Evolutionary conservation across 1,139 yeast species (phyloP), one percentile per base, ranked within the genome.

Genomic region (Pichia sp.): DNA sequence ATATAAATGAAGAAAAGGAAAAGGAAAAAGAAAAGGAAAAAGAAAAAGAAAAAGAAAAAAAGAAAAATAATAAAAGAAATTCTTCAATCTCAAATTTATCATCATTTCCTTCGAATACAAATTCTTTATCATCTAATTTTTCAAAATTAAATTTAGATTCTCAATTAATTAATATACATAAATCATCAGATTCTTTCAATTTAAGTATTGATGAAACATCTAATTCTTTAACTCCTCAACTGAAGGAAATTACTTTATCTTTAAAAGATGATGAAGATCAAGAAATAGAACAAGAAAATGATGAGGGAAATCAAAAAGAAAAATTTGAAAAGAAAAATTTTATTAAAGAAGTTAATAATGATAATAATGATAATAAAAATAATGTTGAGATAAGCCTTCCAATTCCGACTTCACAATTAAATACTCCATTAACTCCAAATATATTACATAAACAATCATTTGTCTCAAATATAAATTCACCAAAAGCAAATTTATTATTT

Each of bases 1-100:
- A 52, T 12, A 39, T 55, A 28, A 55, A 52, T 34, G 41, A 47
- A 12, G 52, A 50, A 37, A 43, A 45, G 28, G 8, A n/a, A n/a
- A n/a, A n/a, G n/a, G n/a, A n/a, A n/a, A n/a, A n/a, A n/a, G n/a
- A n/a, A n/a, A n/a, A n/a, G n/a, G n/a, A n/a, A n/a, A n/a, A n/a
- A n/a, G n/a, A n/a, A n/a, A n/a, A n/a, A n/a, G n/a, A n/a, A n/a
- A n/a, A n/a, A n/a, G n/a, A n/a, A n/a, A 30, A 25, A 16, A 20
- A 35, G n/a, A 20, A 31, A 28, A 23, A 35, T 1, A 16, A 30
- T 11, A 27, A 20, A 6, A 10, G 12, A 8, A 8, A 20, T 11
- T n/a, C 30, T n/a, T 9, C 28, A 25, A 35, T 26, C 20, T 10
- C n/a, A 32, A 32, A 32, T 23, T 22, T 23, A 26, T 6, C 27